These are phyloP conservation scores for Cicer chorassanicum DNA, from an alignment of 306 rosid genomes.

Conservation along the genomic window DNA sequence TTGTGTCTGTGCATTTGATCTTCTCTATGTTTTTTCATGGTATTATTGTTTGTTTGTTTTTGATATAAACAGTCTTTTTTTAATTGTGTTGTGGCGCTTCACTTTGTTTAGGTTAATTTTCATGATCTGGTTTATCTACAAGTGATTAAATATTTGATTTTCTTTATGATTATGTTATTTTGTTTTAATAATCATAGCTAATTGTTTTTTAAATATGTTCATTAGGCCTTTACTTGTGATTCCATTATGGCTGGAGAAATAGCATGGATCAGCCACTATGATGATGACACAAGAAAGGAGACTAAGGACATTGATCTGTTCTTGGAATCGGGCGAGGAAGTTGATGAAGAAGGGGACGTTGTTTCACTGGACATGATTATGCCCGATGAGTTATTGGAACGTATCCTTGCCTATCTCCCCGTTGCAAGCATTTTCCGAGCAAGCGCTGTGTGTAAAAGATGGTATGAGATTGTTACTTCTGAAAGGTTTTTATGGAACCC, in stretches of 20 bases:
- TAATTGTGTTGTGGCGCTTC: slow-evolving; percentile 34
- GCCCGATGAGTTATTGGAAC: slow-evolving; percentile 89
- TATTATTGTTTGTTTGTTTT: not conserved
- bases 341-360: slow-evolving; percentile 57
- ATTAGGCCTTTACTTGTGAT: slow-evolving; percentile 46
- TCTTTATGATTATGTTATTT: slow-evolving; percentile 34
- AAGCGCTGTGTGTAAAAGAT: slow-evolving; percentile 80
- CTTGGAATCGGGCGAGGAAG: slow-evolving; percentile 65
- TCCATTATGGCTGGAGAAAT: slow-evolving; percentile 78
- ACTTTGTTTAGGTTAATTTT: slow-evolving; percentile 12
- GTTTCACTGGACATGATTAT: slow-evolving; percentile 66
- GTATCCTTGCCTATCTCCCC: slow-evolving; percentile 83
- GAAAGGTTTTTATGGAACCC: slow-evolving; percentile 71
- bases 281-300: slow-evolving; percentile 56
- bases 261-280: slow-evolving; percentile 71
- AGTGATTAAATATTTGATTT: slow-evolving; percentile 16
- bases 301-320: slow-evolving; percentile 56
- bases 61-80: not conserved
- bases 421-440: slow-evolving; percentile 85
- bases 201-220: slow-evolving; percentile 1
- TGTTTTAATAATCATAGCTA: slow-evolving; percentile 4
- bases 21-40: slow-evolving; percentile 10
- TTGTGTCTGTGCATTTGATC: slow-evolving; percentile 5
- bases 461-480: slow-evolving; percentile 78
- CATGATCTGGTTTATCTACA: slow-evolving; percentile 24